Evolutionary conservation across 2,329 filamentous ascomycete genomes (phyloP).

Genomic region (Pseudogymnoascus pannorum): DNA sequence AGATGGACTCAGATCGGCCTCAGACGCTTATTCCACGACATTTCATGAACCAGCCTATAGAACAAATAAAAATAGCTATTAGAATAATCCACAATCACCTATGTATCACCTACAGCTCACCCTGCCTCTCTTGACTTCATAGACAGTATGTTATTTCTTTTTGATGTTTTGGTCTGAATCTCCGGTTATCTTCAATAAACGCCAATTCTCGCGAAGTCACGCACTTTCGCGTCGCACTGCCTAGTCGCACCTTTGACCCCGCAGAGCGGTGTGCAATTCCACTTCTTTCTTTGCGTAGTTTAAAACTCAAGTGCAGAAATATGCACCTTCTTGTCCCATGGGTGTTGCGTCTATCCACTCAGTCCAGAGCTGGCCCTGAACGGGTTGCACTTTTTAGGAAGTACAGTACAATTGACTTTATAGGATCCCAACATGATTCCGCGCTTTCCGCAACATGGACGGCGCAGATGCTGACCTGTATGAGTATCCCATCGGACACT

Average conservation of each 20-base stretch:
- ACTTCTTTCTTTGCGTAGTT: neutral
- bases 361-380: neutral
- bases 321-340: neutral
- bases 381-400: neutral
- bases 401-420: neutral
- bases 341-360: neutral
- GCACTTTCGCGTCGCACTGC: conserved; percentile 3
- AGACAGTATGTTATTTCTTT: neutral
- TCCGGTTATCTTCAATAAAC: neutral
- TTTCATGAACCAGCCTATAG: neutral
- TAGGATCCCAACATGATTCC: neutral
- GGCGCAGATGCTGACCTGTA: neutral
- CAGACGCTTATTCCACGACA: neutral
- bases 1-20: neutral
- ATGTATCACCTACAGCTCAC: neutral
- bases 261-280: neutral
- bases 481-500: neutral
- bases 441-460: neutral
- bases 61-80: neutral
- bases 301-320: neutral
- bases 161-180: neutral
- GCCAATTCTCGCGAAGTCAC: neutral
- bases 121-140: neutral
- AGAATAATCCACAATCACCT: neutral
- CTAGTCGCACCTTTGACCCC: neutral